A percentile compares a stretch with the other conserved stretches of the same genome.
Evolutionary conservation across 2,329 filamentous ascomycete species (phyloP).

Genomic region (Boeremia lycopersici): DNA sequence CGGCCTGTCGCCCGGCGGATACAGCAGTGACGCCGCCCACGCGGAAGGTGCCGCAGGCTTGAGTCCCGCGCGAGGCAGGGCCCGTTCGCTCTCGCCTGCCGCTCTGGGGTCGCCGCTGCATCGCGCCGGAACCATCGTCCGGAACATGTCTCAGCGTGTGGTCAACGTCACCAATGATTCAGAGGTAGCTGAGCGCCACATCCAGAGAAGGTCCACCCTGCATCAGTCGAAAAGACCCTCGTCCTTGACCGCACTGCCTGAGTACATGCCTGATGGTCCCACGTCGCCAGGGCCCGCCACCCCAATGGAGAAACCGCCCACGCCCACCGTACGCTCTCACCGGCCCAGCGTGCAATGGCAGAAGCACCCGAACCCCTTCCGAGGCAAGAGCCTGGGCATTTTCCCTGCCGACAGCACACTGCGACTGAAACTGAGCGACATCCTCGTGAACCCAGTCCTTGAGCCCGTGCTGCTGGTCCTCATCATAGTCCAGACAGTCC

Average conservation of each 20-base stretch:
- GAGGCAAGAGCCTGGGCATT: slow-evolving; percentile 83
- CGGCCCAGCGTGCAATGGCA: slow-evolving; percentile 51
- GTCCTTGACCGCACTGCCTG: slow-evolving; percentile 58
- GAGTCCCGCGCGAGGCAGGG: slow-evolving; percentile 51
- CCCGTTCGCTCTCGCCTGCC: slow-evolving; percentile 54
- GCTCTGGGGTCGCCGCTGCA: slow-evolving; percentile 54
- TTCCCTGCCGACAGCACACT: slow-evolving; percentile 80
- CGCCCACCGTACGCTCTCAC: slow-evolving; percentile 31
- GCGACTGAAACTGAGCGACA: slow-evolving; percentile 75
- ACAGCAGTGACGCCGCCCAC: slow-evolving; percentile 66
- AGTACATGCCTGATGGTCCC: slow-evolving; percentile 53
- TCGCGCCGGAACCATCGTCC: slow-evolving; percentile 58
- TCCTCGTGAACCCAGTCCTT: slow-evolving; percentile 83
- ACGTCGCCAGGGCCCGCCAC: slow-evolving; percentile 34
- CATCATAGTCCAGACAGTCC: slow-evolving; percentile 84
- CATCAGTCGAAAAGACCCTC: slow-evolving; percentile 59
- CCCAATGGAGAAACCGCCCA: slow-evolving; percentile 48
- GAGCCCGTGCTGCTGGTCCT: slow-evolving; percentile 86
- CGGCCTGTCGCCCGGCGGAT: slow-evolving; percentile 49
- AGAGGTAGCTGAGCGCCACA: slow-evolving; percentile 76
- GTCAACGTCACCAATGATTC: slow-evolving; percentile 96
- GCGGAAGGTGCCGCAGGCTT: slow-evolving; percentile 59
- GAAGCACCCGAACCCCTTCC: slow-evolving; percentile 72
- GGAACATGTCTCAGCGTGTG: slow-evolving; percentile 91
- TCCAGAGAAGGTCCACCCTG: slow-evolving; percentile 66